A percentile compares a stretch with the other conserved stretches of the same genome.
These are phyloP conservation scores for Roridomyces roridus DNA, from an alignment of 768 basidiomycete genomes.

Conservation along the genomic window DNA sequence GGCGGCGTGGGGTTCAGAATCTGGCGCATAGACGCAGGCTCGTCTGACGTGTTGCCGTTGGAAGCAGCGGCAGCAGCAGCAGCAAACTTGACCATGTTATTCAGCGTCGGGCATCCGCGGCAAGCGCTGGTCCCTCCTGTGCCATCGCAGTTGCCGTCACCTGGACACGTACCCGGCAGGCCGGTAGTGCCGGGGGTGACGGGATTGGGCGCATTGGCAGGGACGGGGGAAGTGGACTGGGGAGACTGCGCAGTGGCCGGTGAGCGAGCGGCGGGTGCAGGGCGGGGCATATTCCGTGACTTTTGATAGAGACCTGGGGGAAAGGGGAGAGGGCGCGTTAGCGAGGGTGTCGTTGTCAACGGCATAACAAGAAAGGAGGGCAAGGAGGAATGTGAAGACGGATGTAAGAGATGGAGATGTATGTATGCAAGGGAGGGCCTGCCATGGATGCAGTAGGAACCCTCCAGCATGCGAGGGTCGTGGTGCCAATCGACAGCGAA, in stretches of 20 bases:
- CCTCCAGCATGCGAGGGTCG: slow-evolving; percentile 18
- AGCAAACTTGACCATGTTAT: slow-evolving; percentile 70
- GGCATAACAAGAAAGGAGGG: slow-evolving; percentile 32
- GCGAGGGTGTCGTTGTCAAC: slow-evolving; percentile 32
- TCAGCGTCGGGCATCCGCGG: slow-evolving; percentile 95
- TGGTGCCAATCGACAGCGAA: neutral
- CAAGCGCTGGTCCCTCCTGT: slow-evolving; percentile 94
- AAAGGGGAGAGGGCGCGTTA: slow-evolving; percentile 42
- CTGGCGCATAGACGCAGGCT: slow-evolving; percentile 22
- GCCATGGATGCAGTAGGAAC: slow-evolving; percentile 1
- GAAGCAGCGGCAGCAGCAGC: slow-evolving; percentile 36
- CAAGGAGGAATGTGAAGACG: slow-evolving; percentile 18
- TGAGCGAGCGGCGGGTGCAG: slow-evolving; percentile 47
- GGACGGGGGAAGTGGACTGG: slow-evolving; percentile 4
- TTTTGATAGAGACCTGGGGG: slow-evolving; percentile 83
- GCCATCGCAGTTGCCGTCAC: slow-evolving; percentile 97
- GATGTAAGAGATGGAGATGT: slow-evolving; percentile 16
- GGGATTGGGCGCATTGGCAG: slow-evolving; percentile 29
- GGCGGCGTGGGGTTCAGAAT: slow-evolving; percentile 25
- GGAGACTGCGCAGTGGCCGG: slow-evolving; percentile 21
- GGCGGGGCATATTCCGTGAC: slow-evolving; percentile 78
- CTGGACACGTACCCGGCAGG: slow-evolving; percentile 97
- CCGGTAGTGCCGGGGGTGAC: slow-evolving; percentile 23
- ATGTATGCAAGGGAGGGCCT: slow-evolving; percentile 15
- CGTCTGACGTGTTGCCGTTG: slow-evolving; percentile 23